Evolutionary conservation across 164 flowering plant species (phyloP).

Genomic region (Vitis amurensis): DNA sequence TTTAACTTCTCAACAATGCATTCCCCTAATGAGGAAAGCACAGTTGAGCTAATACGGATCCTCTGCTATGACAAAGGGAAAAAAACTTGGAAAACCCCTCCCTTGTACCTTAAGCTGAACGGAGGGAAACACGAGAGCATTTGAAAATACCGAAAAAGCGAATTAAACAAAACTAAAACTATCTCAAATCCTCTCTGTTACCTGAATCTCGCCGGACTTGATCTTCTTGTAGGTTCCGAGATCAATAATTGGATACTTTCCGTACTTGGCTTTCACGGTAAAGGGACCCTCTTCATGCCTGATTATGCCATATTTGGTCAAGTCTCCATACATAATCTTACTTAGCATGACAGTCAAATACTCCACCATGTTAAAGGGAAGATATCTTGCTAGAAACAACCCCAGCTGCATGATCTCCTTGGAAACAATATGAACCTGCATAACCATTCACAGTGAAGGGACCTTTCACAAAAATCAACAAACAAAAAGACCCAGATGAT

Average conservation of each 20-base stretch:
- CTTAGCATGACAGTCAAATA: constrained; percentile 18
- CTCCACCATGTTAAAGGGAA: constrained; percentile 35
- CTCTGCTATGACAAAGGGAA: too few relatives aligned
- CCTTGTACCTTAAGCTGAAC: too few relatives aligned
- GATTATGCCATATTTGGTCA: constrained; percentile 31
- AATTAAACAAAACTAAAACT: too few relatives aligned
- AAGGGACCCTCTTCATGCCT: constrained; percentile 46
- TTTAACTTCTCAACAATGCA: too few relatives aligned
- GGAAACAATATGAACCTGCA: constrained; percentile 40
- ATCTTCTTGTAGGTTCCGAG: constrained; percentile 41
- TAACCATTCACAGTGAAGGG: too few relatives aligned
- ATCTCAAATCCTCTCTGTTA: not conserved
- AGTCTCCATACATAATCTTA: constrained; percentile 32
- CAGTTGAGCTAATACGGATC: too few relatives aligned
- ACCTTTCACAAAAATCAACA: too few relatives aligned
- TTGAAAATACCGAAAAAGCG: too few relatives aligned
- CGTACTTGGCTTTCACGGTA: constrained; percentile 24
- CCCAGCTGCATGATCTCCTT: constrained; percentile 27
- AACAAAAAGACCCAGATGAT: too few relatives aligned
- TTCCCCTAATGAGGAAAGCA: too few relatives aligned
- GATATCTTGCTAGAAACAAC: constrained; percentile 17
- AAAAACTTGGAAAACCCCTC: too few relatives aligned
- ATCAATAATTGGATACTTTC: constrained; percentile 38
- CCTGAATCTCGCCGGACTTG: constrained; percentile 42
- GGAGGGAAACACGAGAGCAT: too few relatives aligned